Base-by-base conservation (phyloP, 805 yeast genomes). In the Pichia nanzhaoensis region DNA sequence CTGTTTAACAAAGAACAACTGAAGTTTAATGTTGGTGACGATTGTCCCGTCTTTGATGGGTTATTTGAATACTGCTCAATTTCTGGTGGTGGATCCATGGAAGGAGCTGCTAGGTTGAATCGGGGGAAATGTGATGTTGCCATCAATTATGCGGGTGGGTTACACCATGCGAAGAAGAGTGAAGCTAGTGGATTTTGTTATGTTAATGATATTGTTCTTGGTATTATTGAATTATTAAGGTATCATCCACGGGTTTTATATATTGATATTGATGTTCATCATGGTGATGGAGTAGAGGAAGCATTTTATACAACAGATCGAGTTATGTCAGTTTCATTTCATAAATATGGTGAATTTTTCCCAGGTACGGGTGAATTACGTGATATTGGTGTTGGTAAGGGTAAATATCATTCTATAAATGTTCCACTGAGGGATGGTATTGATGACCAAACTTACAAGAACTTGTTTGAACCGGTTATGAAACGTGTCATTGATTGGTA, bases 21-120 rank as follows among this genome's bases (percentile, higher is more conserved):
- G 48, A 87, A 86, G 62, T 91, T 91, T 73, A 93, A 93, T 61
- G 95, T 91, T 46, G 98, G 97, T 39, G 98, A 93, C 59, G 98
- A 85, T 66, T 84, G 91, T 59, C 91, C 91, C 2, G 86, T 84
- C 43, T 84, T 84, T 59, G 89, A 84, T 55, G 89, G 90, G 6
- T 65, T 84, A 19, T 84, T 79, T 58, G 88, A 82, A 52, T 84
- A 81, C 60, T 79, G 87, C 52, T 75, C 85, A 4, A 80, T 87
- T 18, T 82, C 84, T 37, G 90, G 95, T 4, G 96, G 96, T 48
- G 95, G 95, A 1, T 83, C 93, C 3, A 72, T 88, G 70, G 96
- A 89, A 59, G 96, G 95, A 17, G 84, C 95, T 10, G 82, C 93
- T 4, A 78, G 89, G 58, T 71, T 89, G 55, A 79, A 83, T 51